A percentile compares a stretch with the other conserved stretches of the same genome.
These are phyloP conservation scores for Macrophomina phaseolina DNA, from an alignment of 2,329 filamentous ascomycete genomes.

Conservation along the genomic window DNA sequence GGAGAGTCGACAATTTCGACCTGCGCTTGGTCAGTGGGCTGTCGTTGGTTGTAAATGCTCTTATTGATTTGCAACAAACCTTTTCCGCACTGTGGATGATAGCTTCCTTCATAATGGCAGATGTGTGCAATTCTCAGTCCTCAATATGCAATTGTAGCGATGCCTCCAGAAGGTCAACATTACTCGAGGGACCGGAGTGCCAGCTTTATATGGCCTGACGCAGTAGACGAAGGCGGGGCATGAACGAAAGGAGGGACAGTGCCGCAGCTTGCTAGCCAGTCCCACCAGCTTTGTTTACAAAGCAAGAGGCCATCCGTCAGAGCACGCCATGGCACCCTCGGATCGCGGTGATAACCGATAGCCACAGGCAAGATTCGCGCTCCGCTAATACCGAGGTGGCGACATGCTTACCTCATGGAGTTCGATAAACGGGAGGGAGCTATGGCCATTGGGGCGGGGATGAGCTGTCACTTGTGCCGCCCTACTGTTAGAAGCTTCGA, in stretches of 20 bases:
- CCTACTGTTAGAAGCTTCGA: neutral
- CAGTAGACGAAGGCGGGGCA: neutral
- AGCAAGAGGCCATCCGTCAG: neutral
- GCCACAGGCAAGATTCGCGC: neutral
- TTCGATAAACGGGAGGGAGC: neutral
- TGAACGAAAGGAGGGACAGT: neutral
- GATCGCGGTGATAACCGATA: neutral
- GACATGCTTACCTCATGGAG: conserved; percentile 3
- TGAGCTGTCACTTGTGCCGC: neutral
- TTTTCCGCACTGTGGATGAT: conserved; percentile 30
- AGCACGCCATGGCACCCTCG: neutral
- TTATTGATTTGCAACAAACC: neutral
- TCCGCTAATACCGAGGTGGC: neutral
- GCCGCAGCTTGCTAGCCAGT: neutral
- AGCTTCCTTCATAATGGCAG: conserved; percentile 36
- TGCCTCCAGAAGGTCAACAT: neutral
- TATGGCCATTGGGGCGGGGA: conserved; percentile 6
- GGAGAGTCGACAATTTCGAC: conserved; percentile 47
- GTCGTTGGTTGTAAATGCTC: too few species aligned
- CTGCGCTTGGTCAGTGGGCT: conserved; percentile 26
- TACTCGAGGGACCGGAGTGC: too few species aligned
- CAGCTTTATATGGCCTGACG: conserved; percentile 3
- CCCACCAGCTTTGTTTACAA: neutral
- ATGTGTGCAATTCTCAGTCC: neutral
- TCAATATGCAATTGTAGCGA: neutral